Conservation (phyloP, 2,329 filamentous ascomycete species). For the Xylariaceae sp. region DNA sequence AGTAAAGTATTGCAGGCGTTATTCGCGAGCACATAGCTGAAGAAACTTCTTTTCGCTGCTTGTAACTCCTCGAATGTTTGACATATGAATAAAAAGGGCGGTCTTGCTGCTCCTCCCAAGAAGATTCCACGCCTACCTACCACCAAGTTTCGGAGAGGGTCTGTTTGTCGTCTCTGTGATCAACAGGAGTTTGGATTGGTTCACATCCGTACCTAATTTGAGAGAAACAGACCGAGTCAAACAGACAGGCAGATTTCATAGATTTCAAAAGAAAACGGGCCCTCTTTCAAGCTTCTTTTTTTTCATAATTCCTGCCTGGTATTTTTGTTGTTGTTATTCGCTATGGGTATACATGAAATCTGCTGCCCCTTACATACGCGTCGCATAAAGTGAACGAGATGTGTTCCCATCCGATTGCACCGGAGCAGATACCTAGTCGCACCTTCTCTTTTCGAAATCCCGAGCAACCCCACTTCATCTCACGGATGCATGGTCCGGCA, state of each 20-base stretch:
- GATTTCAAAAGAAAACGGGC: too few relatives aligned
- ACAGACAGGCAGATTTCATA: too few relatives aligned
- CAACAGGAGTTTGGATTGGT: too few relatives aligned
- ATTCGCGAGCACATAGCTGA: slow-evolving; percentile 6
- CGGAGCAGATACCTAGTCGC: background rate
- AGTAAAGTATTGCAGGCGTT: slow-evolving; percentile 5
- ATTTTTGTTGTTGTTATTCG: too few relatives aligned
- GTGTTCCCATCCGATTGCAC: background rate
- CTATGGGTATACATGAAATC: too few relatives aligned
- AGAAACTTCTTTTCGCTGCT: slow-evolving; percentile 6
- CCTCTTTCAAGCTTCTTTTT: too few relatives aligned
- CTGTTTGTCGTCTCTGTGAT: background rate
- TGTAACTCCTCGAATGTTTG: background rate
- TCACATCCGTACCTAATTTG: too few relatives aligned
- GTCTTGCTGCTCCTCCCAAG: background rate
- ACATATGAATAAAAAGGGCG: background rate
- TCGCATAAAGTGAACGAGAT: background rate
- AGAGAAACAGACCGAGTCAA: too few relatives aligned
- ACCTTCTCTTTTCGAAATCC: too few relatives aligned
- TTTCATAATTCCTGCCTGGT: too few relatives aligned
- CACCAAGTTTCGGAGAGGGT: background rate
- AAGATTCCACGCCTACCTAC: too few relatives aligned
- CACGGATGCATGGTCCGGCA: background rate
- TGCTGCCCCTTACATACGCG: too few relatives aligned
- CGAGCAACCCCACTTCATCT: background rate